phyloP scores from a whole-genome alignment of 2,329 filamentous ascomycete genomes.

The Sporothrix brunneoviolacea region DNA sequence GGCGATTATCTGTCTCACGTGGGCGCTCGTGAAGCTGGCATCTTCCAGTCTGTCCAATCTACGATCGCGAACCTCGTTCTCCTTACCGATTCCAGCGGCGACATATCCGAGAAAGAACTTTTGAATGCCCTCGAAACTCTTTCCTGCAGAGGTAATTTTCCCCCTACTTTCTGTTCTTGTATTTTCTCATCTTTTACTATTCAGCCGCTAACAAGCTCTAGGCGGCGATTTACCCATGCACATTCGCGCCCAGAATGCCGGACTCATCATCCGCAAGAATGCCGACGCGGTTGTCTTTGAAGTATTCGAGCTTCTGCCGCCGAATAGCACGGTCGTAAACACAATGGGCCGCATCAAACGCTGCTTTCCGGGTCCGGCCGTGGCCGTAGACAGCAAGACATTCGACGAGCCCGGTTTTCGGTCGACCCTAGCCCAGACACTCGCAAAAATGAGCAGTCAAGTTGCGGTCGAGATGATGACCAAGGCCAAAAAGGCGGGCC shows the following conservation, averaged over 20 bases:
- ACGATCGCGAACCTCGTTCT: too few species aligned
- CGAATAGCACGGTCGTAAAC: constrained; percentile 21
- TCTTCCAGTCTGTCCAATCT: too few species aligned
- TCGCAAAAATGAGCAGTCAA: constrained; percentile 27
- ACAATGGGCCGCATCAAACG: constrained; percentile 26
- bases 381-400: constrained; percentile 17
- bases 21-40: too few species aligned
- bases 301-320: constrained; percentile 29
- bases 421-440: constrained; percentile 19
- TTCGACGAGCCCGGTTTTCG: constrained; percentile 19
- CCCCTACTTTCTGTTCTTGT: too few species aligned
- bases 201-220: too few species aligned
- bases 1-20: too few species aligned
- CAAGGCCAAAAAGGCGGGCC: constrained; percentile 31
- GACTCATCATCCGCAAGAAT: constrained; percentile 24
- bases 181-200: too few species aligned
- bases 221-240: constrained; percentile 20
- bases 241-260: constrained; percentile 31
- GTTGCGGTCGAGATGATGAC: constrained; percentile 15
- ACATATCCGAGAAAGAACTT: too few species aligned
- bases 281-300: constrained; percentile 22
- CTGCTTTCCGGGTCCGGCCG: constrained; percentile 23
- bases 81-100: too few species aligned
- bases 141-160: too few species aligned
- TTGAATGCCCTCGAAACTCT: too few species aligned